Evolutionary conservation across 1,139 yeast species (phyloP), one percentile per base, ranked within the genome.

Genomic region (Martiniozyma asiatica): DNA sequence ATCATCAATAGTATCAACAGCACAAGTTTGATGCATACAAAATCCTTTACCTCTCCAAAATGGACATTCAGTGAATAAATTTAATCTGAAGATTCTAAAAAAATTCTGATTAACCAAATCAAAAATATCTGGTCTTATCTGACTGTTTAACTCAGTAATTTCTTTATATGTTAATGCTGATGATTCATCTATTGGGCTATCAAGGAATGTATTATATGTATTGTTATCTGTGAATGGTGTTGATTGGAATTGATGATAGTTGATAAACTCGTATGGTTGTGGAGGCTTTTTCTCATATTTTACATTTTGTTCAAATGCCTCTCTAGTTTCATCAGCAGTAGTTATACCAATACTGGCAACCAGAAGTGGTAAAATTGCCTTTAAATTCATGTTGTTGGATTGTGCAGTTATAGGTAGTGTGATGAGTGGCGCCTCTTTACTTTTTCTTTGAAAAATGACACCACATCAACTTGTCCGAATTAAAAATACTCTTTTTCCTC

Each of bases 11-110:
- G 47, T 68, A 53, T 89, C 96, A 20, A 92, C 93, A 3, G 96
- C 94, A 58, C 99, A 92, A 32, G 87, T 82, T 41, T 85, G 69
- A 48, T 92, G 85, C 43, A 93, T 87, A 53, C 99, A 92, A 51
- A 85, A 66, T 17, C 76, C 80, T 44, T 68, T 78, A 42, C 76
- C 80, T 35, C 74, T 71, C 79, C 92, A 80, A 51, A 85, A 84
- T 23, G 93, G 87, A 53, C 99, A 92, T 50, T 74, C 73, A 43
- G 80, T 78, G 50, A 76, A 89, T 29, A 92, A 62, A 50, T 92
- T 82, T 36, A 92, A 68, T 54, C 84, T 80, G 61, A 82, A 89
- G 52, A 81, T 82, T 40, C 77, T 68, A 68, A 92, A 89, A 55
- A 77, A 82, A 40, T 80, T 78, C 13, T 73, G 72, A 32, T 59